Conservation (phyloP, 192 early-diverging fungal species). For the Rhizophagus sp. region DNA sequence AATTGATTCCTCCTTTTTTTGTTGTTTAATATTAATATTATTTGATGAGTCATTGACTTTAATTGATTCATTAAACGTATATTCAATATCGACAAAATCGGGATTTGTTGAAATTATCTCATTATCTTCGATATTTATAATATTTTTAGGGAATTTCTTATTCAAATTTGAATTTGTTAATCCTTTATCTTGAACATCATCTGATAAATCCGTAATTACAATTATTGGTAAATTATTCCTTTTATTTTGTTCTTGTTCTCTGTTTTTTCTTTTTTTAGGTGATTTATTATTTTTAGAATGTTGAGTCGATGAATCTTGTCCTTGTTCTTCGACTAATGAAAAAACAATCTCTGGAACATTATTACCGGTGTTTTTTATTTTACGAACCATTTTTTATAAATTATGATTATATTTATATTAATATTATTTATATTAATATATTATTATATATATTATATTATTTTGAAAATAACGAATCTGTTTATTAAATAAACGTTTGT, state of each 20-base stretch:
- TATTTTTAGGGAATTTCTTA: not conserved
- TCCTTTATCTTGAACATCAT: not conserved
- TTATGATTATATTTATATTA: no score
- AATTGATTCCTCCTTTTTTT: not conserved
- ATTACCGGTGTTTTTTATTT: no score
- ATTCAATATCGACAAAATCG: not conserved
- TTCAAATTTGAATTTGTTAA: not conserved
- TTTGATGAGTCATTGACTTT: no score
- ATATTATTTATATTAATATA: no score
- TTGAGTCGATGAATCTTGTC: not conserved
- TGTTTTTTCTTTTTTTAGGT: not conserved
- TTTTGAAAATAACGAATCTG: no score
- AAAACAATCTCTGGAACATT: no score
- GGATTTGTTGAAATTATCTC: no score
- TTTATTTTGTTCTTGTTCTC: not conserved
- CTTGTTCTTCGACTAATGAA: no score
- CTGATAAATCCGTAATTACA: not conserved
- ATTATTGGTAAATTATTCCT: not conserved
- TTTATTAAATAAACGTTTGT: no score
- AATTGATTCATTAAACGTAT: not conserved
- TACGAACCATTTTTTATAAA: no score
- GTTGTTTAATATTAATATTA: no score
- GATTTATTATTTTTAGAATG: not conserved
- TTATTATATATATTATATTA: no score
- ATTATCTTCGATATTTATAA: not conserved